Evolutionary conservation across 345 rosid genomes (phyloP).

Genomic region (Eucalyptus leucophloia): DNA sequence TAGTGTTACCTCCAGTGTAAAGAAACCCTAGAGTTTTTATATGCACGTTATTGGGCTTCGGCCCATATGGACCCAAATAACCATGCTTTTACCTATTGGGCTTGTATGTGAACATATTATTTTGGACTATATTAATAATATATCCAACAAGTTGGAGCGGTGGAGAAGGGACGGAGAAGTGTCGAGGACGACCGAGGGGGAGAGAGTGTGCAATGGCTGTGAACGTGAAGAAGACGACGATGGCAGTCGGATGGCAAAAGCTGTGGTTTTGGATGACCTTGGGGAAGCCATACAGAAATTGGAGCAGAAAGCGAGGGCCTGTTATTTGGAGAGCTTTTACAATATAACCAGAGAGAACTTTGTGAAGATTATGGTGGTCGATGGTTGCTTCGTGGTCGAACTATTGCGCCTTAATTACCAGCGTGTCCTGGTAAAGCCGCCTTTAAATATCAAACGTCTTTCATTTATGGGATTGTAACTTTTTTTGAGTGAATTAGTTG

Average conservation of each 20-base stretch:
- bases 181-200: not conserved
- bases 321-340: not conserved
- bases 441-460: not conserved
- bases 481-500: not conserved
- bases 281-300: not conserved
- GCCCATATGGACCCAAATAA: too few relatives aligned
- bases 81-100: too few relatives aligned
- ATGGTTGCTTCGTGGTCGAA: slow-evolving; percentile 6
- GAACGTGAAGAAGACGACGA: not conserved
- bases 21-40: too few relatives aligned
- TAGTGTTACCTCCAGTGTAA: too few relatives aligned
- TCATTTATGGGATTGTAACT: too few relatives aligned
- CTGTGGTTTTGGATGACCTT: not conserved
- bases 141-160: not conserved
- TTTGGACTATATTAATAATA: too few relatives aligned
- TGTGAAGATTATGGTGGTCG: not conserved
- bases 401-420: not conserved
- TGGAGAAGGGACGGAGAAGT: not conserved
- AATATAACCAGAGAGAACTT: not conserved
- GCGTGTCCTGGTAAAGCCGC: not conserved
- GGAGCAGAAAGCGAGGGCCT: not conserved
- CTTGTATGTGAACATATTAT: too few relatives aligned
- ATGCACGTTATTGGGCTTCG: too few relatives aligned
- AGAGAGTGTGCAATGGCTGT: not conserved
- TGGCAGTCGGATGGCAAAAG: not conserved